These are phyloP conservation scores for Starmerella lactis-condensi DNA, from an alignment of 805 yeast species.

Conservation along the genomic window DNA sequence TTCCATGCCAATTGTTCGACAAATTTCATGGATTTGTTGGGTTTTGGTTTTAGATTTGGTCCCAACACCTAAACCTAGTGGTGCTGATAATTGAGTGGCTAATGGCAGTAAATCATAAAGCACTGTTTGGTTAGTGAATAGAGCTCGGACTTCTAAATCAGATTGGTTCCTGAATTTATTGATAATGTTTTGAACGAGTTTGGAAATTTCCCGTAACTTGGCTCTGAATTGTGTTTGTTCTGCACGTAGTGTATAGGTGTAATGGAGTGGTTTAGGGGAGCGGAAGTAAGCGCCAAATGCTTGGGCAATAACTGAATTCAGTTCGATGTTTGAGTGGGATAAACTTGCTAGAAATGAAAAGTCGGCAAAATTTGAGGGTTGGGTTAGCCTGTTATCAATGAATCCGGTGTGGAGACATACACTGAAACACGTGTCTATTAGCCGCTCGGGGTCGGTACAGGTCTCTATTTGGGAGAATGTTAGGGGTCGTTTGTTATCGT, in stretches of 20 bases:
- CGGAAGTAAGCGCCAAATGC: slow-evolving; percentile 43
- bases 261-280: slow-evolving; percentile 20
- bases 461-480: slow-evolving; percentile 31
- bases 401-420: slow-evolving; percentile 42
- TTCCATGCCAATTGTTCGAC: too few relatives aligned
- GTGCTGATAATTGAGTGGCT: slow-evolving; percentile 15
- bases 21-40: too few relatives aligned
- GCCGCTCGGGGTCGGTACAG: slow-evolving; percentile 39
- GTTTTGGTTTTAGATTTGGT: too few relatives aligned
- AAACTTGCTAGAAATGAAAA: slow-evolving; percentile 61
- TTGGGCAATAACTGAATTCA: slow-evolving; percentile 24
- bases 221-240: not conserved
- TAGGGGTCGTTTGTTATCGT: slow-evolving; percentile 35
- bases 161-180: slow-evolving; percentile 16
- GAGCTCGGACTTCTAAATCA: slow-evolving; percentile 8
- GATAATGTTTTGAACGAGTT: slow-evolving; percentile 20
- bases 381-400: slow-evolving; percentile 32
- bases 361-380: slow-evolving; percentile 44
- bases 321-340: slow-evolving; percentile 5
- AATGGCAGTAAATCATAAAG: slow-evolving; percentile 22
- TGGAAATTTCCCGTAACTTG: slow-evolving; percentile 17
- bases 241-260: too few relatives aligned
- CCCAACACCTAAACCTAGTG: too few relatives aligned
- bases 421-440: slow-evolving; percentile 50
- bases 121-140: slow-evolving; percentile 6